These are phyloP conservation scores for Phytophthora hybrid DNA, from an alignment of 352 stramenopile species.

Conservation along the genomic window DNA sequence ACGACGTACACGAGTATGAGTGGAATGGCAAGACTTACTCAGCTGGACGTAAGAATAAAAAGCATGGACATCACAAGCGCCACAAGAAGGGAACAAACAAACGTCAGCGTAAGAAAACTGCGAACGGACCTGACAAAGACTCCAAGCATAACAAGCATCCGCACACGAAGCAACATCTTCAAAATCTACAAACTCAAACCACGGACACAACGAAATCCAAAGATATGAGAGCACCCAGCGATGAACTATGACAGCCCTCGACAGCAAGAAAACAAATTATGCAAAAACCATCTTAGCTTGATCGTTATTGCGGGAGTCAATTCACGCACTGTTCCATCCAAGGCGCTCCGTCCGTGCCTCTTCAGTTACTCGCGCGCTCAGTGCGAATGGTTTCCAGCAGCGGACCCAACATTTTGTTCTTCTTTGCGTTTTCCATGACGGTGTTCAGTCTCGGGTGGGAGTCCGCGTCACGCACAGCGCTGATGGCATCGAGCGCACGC, in stretches of 20 bases:
- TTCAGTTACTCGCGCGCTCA: constrained; percentile 54
- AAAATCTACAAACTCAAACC: constrained; percentile 2
- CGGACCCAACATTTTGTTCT: constrained; percentile 67
- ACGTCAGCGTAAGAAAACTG: constrained; percentile 10
- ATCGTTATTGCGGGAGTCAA: neutral
- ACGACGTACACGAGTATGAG: constrained; percentile 67
- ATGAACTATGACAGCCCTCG: constrained; percentile 46
- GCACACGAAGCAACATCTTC: constrained; percentile 5
- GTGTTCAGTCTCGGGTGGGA: constrained; percentile 75
- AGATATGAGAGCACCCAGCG: constrained; percentile 13
- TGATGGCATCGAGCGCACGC: constrained; percentile 85
- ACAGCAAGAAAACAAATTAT: constrained; percentile 1
- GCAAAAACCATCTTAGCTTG: constrained; percentile 3
- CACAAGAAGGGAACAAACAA: constrained; percentile 30
- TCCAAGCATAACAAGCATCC: constrained; percentile 8
- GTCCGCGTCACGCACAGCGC: constrained; percentile 73
- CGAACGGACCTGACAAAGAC: constrained; percentile 1
- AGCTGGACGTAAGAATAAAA: constrained; percentile 6
- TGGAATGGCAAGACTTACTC: constrained; percentile 63
- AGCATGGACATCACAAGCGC: neutral
- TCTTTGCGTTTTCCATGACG: constrained; percentile 74
- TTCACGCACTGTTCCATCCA: constrained; percentile 14
- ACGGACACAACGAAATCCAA: constrained; percentile 2
- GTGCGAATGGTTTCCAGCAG: constrained; percentile 74
- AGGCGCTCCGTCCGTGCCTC: neutral